Evolutionary conservation across 441 rosid genomes (phyloP).

Genomic region (Bruguiera hainesii): DNA sequence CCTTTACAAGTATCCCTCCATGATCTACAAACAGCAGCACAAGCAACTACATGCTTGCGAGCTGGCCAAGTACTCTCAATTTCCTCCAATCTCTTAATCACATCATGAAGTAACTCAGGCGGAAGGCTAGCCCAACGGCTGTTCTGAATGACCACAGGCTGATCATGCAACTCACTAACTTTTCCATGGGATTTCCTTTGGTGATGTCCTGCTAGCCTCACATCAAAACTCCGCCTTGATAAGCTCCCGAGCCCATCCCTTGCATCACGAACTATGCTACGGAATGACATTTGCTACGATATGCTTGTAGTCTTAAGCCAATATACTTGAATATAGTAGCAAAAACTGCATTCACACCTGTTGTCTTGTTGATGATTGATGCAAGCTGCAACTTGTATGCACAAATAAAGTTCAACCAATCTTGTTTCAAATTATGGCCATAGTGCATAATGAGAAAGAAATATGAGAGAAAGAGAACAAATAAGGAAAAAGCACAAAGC

Average conservation of each 20-base stretch:
- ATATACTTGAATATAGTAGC: slow-evolving; percentile 13
- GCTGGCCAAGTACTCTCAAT: slow-evolving; percentile 91
- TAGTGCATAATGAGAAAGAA: slow-evolving; percentile 34
- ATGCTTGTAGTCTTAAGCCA: slow-evolving; percentile 11
- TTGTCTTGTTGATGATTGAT: slow-evolving; percentile 2
- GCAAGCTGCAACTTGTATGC: slow-evolving; percentile 11
- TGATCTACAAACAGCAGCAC: slow-evolving; percentile 90
- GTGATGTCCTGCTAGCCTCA: slow-evolving; percentile 57
- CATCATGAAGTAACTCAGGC: slow-evolving; percentile 82
- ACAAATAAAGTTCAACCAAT: slow-evolving; percentile 30
- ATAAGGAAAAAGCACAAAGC: slow-evolving; percentile 39
- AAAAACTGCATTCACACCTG: slow-evolving; percentile 22
- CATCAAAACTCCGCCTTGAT: slow-evolving; percentile 81
- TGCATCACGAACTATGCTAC: slow-evolving; percentile 87
- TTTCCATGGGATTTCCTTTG: slow-evolving; percentile 81
- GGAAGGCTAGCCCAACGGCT: slow-evolving; percentile 92
- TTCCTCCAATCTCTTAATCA: slow-evolving; percentile 88
- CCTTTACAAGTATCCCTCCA: slow-evolving; percentile 97
- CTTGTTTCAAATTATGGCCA: slow-evolving; percentile 19
- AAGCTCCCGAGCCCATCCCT: slow-evolving; percentile 92
- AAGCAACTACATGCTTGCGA: slow-evolving; percentile 83
- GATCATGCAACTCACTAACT: slow-evolving; percentile 61
- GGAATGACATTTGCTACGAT: slow-evolving; percentile 67
- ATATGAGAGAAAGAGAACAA: slow-evolving; percentile 22
- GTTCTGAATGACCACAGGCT: slow-evolving; percentile 55